Conservation (phyloP, 805 yeast species). For the Danielia oregonensis region DNA sequence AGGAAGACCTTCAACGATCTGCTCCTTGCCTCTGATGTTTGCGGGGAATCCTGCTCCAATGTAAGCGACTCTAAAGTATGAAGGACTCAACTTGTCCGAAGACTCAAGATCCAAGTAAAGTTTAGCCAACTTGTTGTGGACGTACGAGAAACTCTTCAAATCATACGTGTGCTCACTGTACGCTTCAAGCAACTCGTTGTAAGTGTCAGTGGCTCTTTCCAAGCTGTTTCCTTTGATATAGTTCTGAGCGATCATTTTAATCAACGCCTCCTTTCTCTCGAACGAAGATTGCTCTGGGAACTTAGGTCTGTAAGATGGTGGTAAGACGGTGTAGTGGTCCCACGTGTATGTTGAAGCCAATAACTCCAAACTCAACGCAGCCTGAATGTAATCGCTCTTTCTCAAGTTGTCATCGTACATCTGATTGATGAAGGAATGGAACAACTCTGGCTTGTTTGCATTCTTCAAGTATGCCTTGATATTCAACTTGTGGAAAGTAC, state of each 20-base stretch:
- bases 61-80: constrained; percentile 74
- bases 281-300: constrained; percentile 80
- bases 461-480: constrained; percentile 73
- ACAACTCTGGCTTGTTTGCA: constrained; percentile 74
- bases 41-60: constrained; percentile 84
- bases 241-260: constrained; percentile 65
- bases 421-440: constrained; percentile 73
- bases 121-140: constrained; percentile 62
- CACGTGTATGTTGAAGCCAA: constrained; percentile 75
- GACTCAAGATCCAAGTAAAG: constrained; percentile 65
- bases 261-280: constrained; percentile 72
- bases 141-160: constrained; percentile 68
- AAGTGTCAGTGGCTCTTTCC: constrained; percentile 76
- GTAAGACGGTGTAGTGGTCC: constrained; percentile 56
- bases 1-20: constrained; percentile 81
- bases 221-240: constrained; percentile 67
- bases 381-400: constrained; percentile 69
- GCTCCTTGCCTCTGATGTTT: constrained; percentile 69
- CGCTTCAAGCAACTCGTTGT: constrained; percentile 71
- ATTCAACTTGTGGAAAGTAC: constrained; percentile 74
- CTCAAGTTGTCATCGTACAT: constrained; percentile 62
- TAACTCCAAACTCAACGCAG: constrained; percentile 75
- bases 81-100: constrained; percentile 69
- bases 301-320: constrained; percentile 58
- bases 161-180: constrained; percentile 73